These are phyloP conservation scores for Phyllostachys edulis DNA, from an alignment of 176 grass and related monocot genomes.

Conservation along the genomic window DNA sequence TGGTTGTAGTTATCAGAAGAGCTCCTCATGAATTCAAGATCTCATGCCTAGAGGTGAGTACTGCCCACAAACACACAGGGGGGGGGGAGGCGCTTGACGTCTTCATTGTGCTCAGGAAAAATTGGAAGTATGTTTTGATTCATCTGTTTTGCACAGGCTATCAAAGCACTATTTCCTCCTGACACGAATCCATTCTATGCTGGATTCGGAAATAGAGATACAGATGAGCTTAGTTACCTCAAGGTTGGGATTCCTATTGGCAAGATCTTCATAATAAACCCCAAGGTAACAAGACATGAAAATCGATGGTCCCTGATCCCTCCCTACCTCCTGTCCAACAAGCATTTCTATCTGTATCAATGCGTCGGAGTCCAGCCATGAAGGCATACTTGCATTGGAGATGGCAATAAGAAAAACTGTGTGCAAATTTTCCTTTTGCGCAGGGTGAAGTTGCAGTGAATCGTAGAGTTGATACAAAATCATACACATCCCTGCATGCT, in stretches of 20 bases:
- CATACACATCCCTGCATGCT: conserved; percentile 78
- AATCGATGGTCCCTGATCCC: not conserved
- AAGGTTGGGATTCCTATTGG: conserved; percentile 94
- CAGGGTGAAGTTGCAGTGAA: conserved; percentile 97
- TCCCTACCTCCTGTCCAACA: not conserved
- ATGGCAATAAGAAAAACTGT: not conserved
- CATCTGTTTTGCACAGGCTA: conserved; percentile 53
- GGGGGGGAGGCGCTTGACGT: not conserved
- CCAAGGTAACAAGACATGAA: conserved; percentile 51
- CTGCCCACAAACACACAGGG: not conserved
- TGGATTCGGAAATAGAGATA: conserved; percentile 95
- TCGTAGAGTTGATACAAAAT: conserved; percentile 79
- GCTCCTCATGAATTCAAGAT: conserved; percentile 99
- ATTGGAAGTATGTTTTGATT: conserved; percentile 20
- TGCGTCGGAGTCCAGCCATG: not conserved
- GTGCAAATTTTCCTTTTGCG: not conserved
- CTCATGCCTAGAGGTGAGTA: conserved; percentile 84
- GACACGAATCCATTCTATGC: conserved; percentile 96
- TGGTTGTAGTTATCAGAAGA: conserved; percentile 92
- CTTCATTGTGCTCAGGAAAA: conserved; percentile 1
- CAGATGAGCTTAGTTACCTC: conserved; percentile 91
- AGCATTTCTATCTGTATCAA: conserved; percentile 5
- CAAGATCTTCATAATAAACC: conserved; percentile 98
- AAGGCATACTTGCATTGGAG: not conserved
- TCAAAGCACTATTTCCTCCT: conserved; percentile 82